Conservation (phyloP, 495 filamentous ascomycete species). For the Venustampulla echinocandica region DNA sequence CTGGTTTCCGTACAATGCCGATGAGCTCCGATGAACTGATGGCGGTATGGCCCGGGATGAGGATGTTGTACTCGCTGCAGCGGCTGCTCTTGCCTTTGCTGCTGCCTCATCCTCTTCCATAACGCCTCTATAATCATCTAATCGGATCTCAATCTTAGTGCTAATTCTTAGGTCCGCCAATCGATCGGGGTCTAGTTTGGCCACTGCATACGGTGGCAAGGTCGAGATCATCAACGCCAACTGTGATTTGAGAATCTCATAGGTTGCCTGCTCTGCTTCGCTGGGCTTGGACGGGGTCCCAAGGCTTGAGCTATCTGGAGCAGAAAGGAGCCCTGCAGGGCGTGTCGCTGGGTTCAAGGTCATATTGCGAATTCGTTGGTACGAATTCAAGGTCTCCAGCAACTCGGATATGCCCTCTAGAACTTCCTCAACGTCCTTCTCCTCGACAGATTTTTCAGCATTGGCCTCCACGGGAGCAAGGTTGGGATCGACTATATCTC, state of each 20-base stretch:
- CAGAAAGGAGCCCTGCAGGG: constrained; percentile 34
- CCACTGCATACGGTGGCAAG: constrained; percentile 77
- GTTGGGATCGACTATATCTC: constrained; percentile 36
- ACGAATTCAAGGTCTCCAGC: constrained; percentile 76
- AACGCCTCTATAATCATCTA: constrained; percentile 62
- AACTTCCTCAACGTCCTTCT: constrained; percentile 63
- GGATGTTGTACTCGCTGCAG: constrained; percentile 6
- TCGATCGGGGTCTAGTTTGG: constrained; percentile 78
- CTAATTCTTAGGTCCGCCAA: constrained; percentile 74
- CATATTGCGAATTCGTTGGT: constrained; percentile 73
- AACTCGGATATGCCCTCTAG: constrained; percentile 73
- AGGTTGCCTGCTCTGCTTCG: constrained; percentile 61
- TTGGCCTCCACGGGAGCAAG: constrained; percentile 33
- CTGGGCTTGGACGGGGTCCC: constrained; percentile 40
- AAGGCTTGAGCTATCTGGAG: constrained; percentile 38
- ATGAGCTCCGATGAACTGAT: constrained; percentile 15
- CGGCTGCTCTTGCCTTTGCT: constrained; percentile 24
- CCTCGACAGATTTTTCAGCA: constrained; percentile 40
- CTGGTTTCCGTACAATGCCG: constrained; percentile 21
- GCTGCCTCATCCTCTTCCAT: constrained; percentile 77
- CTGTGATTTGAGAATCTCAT: constrained; percentile 66
- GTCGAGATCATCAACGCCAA: constrained; percentile 61
- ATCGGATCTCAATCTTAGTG: constrained; percentile 66
- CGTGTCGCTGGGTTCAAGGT: constrained; percentile 42
- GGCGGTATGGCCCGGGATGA: constrained; percentile 1